Conservation (phyloP, 495 filamentous ascomycete species). For the Penicillium taxi region DNA sequence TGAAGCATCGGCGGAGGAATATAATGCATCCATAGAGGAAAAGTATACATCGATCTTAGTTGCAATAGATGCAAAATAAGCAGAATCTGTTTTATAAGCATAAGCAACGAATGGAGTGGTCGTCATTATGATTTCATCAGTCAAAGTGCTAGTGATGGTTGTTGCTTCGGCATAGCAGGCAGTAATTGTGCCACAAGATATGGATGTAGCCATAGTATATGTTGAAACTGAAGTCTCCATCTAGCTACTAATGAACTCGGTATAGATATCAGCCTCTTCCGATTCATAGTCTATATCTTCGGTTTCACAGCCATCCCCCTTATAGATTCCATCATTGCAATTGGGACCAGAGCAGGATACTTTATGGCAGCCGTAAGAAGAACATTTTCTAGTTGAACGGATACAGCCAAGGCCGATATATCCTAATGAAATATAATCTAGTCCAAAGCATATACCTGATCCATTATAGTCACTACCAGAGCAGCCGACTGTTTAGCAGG, state of each 20-base stretch:
- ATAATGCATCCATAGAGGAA: no score
- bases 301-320: neutral
- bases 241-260: neutral
- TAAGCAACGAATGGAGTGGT: no score
- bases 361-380: neutral
- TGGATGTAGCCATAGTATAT: neutral
- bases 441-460: neutral
- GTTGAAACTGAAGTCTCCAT: neutral
- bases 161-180: neutral
- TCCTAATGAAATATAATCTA: neutral
- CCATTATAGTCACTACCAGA: neutral
- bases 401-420: neutral
- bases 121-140: no score
- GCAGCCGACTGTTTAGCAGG: neutral
- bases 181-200: neutral
- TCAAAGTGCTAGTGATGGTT: neutral
- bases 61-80: no score
- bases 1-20: no score
- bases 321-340: neutral
- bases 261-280: neutral
- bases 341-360: neutral
- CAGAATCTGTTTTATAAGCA: no score
- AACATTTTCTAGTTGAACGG: neutral
- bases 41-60: no score
- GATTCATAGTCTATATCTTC: neutral